phyloP scores from a whole-genome alignment of 176 grass and related monocot species.

The Pontederia paniculata region DNA sequence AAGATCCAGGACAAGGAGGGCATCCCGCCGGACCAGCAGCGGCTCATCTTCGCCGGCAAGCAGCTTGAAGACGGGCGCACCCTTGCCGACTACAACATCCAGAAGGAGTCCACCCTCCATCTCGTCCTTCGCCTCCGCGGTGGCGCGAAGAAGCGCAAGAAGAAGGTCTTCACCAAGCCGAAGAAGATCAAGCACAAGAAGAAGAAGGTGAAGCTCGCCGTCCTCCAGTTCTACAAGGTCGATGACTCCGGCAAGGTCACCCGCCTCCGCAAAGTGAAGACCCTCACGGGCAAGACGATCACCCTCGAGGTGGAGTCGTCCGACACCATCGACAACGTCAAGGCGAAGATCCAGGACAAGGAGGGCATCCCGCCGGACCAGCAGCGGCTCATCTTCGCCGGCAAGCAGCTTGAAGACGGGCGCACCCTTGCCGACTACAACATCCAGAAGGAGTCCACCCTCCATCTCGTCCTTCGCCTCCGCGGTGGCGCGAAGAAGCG shows the following conservation, averaged over 20 bases:
- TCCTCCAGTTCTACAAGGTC: too few species aligned
- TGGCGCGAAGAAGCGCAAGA: constrained; percentile 5
- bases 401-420: constrained; percentile 25
- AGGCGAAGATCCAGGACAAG: too few species aligned
- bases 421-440: constrained; percentile 28
- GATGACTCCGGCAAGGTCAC: constrained; percentile 40
- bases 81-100: constrained; percentile 60
- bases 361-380: constrained; percentile 8
- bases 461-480: too few species aligned
- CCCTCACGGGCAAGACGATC: too few species aligned
- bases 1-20: constrained; percentile 82
- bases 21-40: constrained; percentile 55
- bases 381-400: constrained; percentile 28
- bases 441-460: too few species aligned
- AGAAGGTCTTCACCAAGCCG: too few species aligned
- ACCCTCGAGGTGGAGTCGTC: too few species aligned
- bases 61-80: constrained; percentile 56
- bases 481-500: too few species aligned
- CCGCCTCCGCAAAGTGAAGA: constrained; percentile 61
- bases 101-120: constrained; percentile 59
- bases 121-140: constrained; percentile 42
- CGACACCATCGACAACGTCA: too few species aligned
- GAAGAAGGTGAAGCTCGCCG: too few species aligned
- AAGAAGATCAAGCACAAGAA: too few species aligned
- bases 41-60: constrained; percentile 40